These are phyloP conservation scores for Puccinia brachypodii DNA, from an alignment of 1,284 basidiomycete species.

Conservation along the genomic window DNA sequence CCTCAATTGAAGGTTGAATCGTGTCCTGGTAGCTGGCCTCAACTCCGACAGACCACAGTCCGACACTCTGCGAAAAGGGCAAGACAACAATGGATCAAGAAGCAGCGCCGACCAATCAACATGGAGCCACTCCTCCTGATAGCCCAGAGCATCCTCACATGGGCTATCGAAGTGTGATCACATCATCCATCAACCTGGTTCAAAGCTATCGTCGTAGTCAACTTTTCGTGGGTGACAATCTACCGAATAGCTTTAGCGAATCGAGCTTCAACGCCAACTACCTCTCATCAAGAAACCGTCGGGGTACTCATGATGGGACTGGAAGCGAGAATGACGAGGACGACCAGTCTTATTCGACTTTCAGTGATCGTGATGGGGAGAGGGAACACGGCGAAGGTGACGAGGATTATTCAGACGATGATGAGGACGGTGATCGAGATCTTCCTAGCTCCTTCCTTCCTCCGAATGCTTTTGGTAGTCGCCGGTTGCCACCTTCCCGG, in stretches of 20 bases:
- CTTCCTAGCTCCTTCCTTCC: conserved; percentile 15
- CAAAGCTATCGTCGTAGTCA: conserved; percentile 31
- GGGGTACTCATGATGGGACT: not conserved
- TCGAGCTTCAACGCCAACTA: conserved; percentile 36
- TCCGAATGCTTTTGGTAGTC: conserved; percentile 23
- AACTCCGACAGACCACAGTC: not conserved
- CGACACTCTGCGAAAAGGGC: not conserved
- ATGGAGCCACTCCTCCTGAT: not conserved
- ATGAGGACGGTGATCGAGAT: conserved; percentile 2
- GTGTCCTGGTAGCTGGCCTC: not conserved
- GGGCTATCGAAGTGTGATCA: conserved; percentile 28
- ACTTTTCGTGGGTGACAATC: conserved; percentile 17
- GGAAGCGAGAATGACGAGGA: conserved; percentile 24
- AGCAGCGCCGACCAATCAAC: not conserved
- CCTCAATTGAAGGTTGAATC: not conserved
- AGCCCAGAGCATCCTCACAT: conserved; percentile 6
- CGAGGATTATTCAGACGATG: not conserved
- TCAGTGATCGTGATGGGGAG: conserved; percentile 10
- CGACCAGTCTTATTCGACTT: not conserved
- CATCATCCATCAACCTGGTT: conserved; percentile 28
- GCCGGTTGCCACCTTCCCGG: not conserved
- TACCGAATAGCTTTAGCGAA: conserved; percentile 24
- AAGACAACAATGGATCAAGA: conserved; percentile 1
- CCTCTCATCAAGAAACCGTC: not conserved
- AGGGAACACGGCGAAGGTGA: not conserved